Evolutionary conservation across 495 filamentous ascomycete genomes (phyloP), one percentile per base, ranked within the genome.

Genomic region (Melanomma pulvis-pyrius): DNA sequence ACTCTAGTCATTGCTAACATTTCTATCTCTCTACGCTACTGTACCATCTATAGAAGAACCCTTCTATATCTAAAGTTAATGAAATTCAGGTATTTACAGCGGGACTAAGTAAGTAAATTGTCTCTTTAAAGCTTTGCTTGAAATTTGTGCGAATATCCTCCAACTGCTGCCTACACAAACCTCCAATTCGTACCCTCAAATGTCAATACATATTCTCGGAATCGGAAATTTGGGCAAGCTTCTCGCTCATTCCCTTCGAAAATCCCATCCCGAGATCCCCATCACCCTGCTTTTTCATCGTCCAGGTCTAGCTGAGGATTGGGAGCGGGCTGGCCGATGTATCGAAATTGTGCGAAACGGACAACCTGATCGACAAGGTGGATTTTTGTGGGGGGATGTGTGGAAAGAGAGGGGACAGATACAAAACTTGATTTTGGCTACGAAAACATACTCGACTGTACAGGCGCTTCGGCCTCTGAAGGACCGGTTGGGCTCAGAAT

Each of bases 231-330:
- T 65, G 32, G 61, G 61, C 5, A 57, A 49, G 25, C 41, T 65
- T 3, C 25, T 65, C 30, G 61, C 61, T 8, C 52, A 57, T 25
- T 30, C 61, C 1, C 25, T 65, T 17, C 61, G 61, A 2, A 56
- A 49, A 22, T 11, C 21, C 25, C 52, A 65, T 24, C 61, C 61
- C 1, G 26, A 56, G 13, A 8, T 58, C 11, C 61, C 61, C 22
- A 58, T 65, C 19, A 65, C 61, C 1, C 25, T 65, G 25, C 52
- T 65, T 6, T 65, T 65, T 26, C 61, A 65, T 49, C 61, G 61
- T 4, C 61, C 61, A 32, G 58, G 52, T 36, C 22, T 65, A 15
- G 34, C 21, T 7, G 32, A 58, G 17, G 61, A 65, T 22, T 65
- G 61, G 61, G 15, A 58, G 7, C 1, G 44, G 4, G 61, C 61